Percentiles rank a stretch among this genome's conserved stretches.
These are phyloP conservation scores for Candida pseudoviswanathii DNA, from an alignment of 1,139 yeast species.

Conservation along the genomic window DNA sequence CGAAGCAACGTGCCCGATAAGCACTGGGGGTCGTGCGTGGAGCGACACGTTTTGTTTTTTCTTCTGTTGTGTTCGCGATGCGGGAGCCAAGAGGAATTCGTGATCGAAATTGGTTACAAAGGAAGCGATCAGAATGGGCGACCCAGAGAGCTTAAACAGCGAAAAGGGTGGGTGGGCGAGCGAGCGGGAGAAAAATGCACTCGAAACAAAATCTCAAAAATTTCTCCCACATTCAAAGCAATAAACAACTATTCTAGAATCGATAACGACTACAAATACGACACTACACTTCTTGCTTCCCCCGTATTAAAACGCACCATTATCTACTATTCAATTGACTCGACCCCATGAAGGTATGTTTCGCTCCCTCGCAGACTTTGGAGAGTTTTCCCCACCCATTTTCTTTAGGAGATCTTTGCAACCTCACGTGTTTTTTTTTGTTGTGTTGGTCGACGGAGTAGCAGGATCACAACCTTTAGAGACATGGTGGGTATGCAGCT, in stretches of 20 bases:
- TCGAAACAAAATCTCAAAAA: not conserved
- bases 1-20: no score
- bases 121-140: not conserved
- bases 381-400: not conserved
- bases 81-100: not conserved
- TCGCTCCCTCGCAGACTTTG: no score
- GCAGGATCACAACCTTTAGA: not conserved
- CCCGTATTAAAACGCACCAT: no score
- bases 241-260: not conserved
- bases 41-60: not conserved
- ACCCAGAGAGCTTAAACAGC: not conserved
- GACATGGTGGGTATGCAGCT: not conserved
- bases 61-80: not conserved
- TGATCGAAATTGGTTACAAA: not conserved
- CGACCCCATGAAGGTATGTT: slow-evolving; percentile 4
- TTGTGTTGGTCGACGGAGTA: not conserved
- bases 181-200: not conserved
- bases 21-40: not conserved
- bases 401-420: not conserved
- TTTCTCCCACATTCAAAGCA: slow-evolving; percentile 4
- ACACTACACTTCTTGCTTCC: not conserved
- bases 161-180: not conserved
- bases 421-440: slow-evolving; percentile 2
- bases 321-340: not conserved
- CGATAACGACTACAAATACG: not conserved